Percentiles rank a stretch among this genome's conserved stretches.
phyloP scores from a whole-genome alignment of 2,329 filamentous ascomycete species.

The Periconia digitata region DNA sequence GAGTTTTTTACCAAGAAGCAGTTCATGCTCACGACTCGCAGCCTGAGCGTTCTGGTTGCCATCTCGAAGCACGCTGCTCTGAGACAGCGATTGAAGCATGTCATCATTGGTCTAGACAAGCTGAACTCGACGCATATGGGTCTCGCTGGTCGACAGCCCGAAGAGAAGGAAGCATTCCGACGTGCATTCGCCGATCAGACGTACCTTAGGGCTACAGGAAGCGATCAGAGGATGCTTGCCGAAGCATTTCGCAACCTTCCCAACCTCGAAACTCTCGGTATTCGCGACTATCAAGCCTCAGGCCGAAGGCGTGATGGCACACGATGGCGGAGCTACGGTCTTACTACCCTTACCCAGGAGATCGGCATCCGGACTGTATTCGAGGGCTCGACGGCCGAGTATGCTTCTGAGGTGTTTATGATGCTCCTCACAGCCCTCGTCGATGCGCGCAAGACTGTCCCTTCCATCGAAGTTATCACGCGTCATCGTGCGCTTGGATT shows the following conservation, averaged over 20 bases:
- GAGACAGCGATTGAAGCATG: constrained; percentile 46
- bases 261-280: constrained; percentile 58
- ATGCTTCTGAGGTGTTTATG: constrained; percentile 19
- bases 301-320: constrained; percentile 48
- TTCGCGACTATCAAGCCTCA: constrained; percentile 60
- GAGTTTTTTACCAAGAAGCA: constrained; percentile 69
- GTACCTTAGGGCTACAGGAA: constrained; percentile 45
- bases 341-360: constrained; percentile 41
- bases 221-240: constrained; percentile 56
- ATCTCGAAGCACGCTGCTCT: constrained; percentile 45
- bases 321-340: constrained; percentile 60
- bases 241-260: constrained; percentile 58
- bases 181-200: constrained; percentile 24
- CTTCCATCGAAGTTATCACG: constrained; percentile 54
- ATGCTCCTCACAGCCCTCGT: constrained; percentile 24
- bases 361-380: constrained; percentile 30
- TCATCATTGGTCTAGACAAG: constrained; percentile 53
- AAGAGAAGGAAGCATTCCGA: constrained; percentile 12
- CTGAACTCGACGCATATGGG: constrained; percentile 15
- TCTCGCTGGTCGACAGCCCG: constrained; percentile 5
- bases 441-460: constrained; percentile 39
- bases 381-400: constrained; percentile 8
- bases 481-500: constrained; percentile 38
- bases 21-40: constrained; percentile 55
- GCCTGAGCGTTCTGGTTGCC: constrained; percentile 55